phyloP scores from a whole-genome alignment of 768 basidiomycete species.

The Neoboletus brunneissimus region DNA sequence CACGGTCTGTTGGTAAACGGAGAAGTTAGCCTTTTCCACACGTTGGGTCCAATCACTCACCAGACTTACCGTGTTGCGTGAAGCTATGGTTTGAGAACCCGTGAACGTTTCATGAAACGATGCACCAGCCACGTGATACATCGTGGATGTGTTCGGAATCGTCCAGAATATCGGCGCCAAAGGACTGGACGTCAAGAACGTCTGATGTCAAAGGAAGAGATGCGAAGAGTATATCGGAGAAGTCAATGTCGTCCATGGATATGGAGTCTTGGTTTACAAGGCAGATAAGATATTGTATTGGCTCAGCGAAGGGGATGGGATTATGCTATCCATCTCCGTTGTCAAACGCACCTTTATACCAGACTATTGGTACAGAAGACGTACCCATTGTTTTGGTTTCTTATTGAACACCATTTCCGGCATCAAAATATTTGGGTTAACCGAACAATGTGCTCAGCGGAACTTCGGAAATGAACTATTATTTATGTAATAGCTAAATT shows the following conservation, averaged over 20 bases:
- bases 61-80: neutral
- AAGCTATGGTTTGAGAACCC: neutral
- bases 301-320: neutral
- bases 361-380: neutral
- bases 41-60: neutral
- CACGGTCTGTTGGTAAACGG: neutral
- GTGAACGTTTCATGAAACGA: slow-evolving; percentile 1
- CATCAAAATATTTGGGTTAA: neutral
- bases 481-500: neutral
- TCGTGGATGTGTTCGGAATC: neutral
- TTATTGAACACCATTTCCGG: slow-evolving; percentile 8
- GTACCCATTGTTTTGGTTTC: neutral
- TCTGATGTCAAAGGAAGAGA: neutral
- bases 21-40: neutral
- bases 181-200: neutral
- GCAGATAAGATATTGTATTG: neutral
- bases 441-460: neutral
- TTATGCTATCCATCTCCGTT: neutral
- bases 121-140: neutral
- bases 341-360: neutral
- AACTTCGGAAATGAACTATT: neutral
- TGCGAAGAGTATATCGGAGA: neutral
- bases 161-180: neutral
- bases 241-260: slow-evolving; percentile 10
- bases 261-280: too few relatives aligned